Evolutionary conservation across 2,329 filamentous ascomycete species (phyloP).

Genomic region (Hypomyces perniciosus): DNA sequence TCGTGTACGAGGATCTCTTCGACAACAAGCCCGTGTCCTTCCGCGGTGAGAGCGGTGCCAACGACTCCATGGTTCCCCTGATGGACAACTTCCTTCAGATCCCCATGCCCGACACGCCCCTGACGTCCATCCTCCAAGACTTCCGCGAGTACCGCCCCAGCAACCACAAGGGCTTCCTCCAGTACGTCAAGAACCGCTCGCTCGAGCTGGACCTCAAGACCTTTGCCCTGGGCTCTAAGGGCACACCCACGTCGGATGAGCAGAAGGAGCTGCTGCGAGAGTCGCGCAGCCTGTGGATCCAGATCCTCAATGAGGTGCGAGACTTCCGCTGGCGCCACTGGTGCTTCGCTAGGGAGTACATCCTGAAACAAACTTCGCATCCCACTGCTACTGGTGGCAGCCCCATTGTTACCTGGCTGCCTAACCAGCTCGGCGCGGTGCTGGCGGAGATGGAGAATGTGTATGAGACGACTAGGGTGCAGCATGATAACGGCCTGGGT

Average conservation of each 20-base stretch:
- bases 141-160: conserved; percentile 86
- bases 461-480: conserved; percentile 37
- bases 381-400: conserved; percentile 75
- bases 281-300: conserved; percentile 55
- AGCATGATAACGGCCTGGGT: conserved; percentile 38
- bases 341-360: conserved; percentile 81
- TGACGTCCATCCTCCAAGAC: conserved; percentile 81
- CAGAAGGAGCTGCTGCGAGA: conserved; percentile 43
- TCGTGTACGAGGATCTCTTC: conserved; percentile 80
- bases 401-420: conserved; percentile 78
- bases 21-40: conserved; percentile 67
- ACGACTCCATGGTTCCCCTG: conserved; percentile 89
- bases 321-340: conserved; percentile 81
- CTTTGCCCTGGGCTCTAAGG: conserved; percentile 44
- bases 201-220: conserved; percentile 47
- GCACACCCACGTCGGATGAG: conserved; percentile 19
- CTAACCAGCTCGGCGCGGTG: conserved; percentile 73
- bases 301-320: conserved; percentile 66
- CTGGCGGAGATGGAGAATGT: conserved; percentile 63
- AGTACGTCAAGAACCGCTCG: conserved; percentile 55
- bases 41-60: conserved; percentile 87
- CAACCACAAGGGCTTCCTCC: conserved; percentile 81
- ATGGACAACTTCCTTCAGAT: conserved; percentile 84
- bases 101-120: conserved; percentile 79
- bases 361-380: conserved; percentile 69